These are phyloP conservation scores for Whalleya microplaca DNA, from an alignment of 2,329 filamentous ascomycete species.

Conservation along the genomic window DNA sequence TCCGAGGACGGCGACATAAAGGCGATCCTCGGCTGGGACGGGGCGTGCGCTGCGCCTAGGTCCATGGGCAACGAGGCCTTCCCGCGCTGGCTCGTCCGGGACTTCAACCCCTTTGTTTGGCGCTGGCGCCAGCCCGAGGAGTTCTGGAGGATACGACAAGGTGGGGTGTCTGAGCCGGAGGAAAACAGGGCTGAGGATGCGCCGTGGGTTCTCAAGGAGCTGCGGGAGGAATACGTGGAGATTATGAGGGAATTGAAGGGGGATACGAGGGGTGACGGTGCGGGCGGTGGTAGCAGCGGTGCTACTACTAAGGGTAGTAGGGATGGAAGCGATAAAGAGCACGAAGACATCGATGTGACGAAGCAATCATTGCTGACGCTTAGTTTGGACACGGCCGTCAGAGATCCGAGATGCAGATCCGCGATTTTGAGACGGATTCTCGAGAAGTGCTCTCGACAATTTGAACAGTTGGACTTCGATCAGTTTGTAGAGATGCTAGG, in stretches of 20 bases:
- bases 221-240: conserved; percentile 26
- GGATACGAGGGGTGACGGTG: background rate
- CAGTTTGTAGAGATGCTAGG: conserved; percentile 23
- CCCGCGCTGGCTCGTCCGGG: conserved; percentile 32
- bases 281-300: background rate
- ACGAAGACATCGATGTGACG: conserved; percentile 15
- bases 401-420: conserved; percentile 28
- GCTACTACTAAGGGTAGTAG: background rate
- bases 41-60: conserved; percentile 24
- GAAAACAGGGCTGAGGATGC: conserved; percentile 27
- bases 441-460: conserved; percentile 28
- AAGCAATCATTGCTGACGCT: conserved; percentile 31
- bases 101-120: conserved; percentile 31
- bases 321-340: background rate
- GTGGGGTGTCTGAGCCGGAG: background rate
- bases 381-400: conserved; percentile 27
- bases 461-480: conserved; percentile 28
- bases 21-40: conserved; percentile 33
- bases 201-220: conserved; percentile 27
- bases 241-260: conserved; percentile 19
- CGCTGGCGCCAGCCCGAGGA: conserved; percentile 25
- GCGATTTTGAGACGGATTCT: conserved; percentile 26
- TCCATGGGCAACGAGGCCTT: conserved; percentile 31
- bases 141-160: conserved; percentile 10
- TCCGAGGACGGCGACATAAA: conserved; percentile 24